Base-by-base conservation (phyloP, 371 early-diverging fungal genomes). In the Rhizopus sp. region DNA sequence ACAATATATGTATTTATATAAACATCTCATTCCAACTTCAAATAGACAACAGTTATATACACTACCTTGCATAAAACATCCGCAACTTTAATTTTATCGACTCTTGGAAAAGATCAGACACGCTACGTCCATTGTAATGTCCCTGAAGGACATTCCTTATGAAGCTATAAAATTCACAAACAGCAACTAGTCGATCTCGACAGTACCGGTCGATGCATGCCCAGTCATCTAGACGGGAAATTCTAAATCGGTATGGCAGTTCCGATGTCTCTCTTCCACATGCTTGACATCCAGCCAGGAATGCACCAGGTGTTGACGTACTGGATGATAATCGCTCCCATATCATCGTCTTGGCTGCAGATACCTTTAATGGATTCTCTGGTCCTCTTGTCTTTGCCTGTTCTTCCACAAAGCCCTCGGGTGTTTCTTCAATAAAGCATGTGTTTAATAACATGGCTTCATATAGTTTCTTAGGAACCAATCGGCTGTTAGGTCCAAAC, bases 161-260 rank as follows among this genome's bases (percentile, higher is more conserved):
- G 73, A 96, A 95, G 15, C 85, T 83, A 70, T 93, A 96, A 60
- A 95, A 96, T 68, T 96, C 97, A 65, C 93, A 90, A 10, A 87
- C 93, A 10, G 95, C 88, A 5, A 96, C 91, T 16, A 96, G 59
- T 6, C 95, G 79, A 70, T 94, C 95, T 12, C 95, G 87, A 66
- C 97, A 96, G 51, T 80, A 82, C 3, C 80, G 76, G 63, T 96
- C 96, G 51, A 96, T 88, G 40, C 92, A 91, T 9, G 84, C 83
- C 93, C 94, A 94, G 13, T 92, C 90, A 55, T 87, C 85, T 29
- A 77, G 59, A 33, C 88, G 82, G 2, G 92, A 86, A 45, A 93
- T 85, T 23, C 87, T 82, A 73, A 93, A 94, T 40, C 91, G 85
- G 67, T 88, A 93, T 0, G 88, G 84, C 56, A 88, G 78, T 13